A percentile compares a stretch with the other conserved stretches of the same genome.
phyloP scores from a whole-genome alignment of 129 eudicot species.

The Flaveria robusta region DNA sequence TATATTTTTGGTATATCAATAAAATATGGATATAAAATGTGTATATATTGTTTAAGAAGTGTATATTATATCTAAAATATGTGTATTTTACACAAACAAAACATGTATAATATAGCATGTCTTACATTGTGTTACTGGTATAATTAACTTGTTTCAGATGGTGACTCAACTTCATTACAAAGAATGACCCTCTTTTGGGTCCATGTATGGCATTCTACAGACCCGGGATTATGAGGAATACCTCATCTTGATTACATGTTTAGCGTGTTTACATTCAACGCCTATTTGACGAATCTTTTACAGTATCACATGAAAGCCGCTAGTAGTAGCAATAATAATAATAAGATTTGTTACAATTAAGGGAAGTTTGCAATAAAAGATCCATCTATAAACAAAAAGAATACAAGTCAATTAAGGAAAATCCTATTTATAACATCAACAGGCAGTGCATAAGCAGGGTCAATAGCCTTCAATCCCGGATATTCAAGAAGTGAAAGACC shows the following conservation, averaged over 20 bases:
- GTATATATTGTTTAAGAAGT: no score
- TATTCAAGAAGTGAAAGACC: slow-evolving; percentile 91
- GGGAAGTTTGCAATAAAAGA: not conserved
- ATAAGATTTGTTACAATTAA: not conserved
- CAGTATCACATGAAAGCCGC: not conserved
- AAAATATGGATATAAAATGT: no score
- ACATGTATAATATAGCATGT: no score
- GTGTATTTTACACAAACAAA: no score
- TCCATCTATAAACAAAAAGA: slow-evolving; percentile 10
- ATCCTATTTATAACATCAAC: slow-evolving; percentile 77
- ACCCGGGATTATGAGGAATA: no score
- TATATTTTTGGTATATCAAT: no score
- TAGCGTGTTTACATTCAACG: not conserved
- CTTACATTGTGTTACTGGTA: no score
- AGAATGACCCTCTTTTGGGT: no score
- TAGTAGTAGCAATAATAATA: not conserved
- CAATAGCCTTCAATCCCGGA: slow-evolving; percentile 74
- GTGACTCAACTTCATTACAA: no score
- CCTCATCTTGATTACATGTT: not conserved
- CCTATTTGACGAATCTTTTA: not conserved
- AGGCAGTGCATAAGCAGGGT: slow-evolving; percentile 91
- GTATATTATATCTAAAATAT: no score
- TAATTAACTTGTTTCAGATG: no score
- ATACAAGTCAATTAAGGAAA: slow-evolving; percentile 33
- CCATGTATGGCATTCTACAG: no score